Evolutionary conservation across 371 early-diverging fungal genomes (phyloP), one percentile per base, ranked within the genome.

Genomic region (Rhizopus sp.): DNA sequence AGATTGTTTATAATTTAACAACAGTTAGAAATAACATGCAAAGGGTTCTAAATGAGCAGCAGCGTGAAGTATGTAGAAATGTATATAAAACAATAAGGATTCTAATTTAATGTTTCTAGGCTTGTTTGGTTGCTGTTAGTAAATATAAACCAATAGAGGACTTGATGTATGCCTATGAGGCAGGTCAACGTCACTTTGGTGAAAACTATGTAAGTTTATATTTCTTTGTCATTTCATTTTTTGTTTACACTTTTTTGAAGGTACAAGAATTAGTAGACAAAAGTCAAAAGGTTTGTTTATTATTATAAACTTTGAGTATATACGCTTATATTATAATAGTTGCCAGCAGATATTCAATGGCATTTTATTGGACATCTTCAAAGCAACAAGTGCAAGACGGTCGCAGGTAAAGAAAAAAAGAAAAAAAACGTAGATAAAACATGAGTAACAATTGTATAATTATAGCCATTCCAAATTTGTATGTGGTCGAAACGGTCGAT

Each of bases 361-460:
- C 98, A 98, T 72, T 98, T 96, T 68, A 96, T 96, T 56, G 99
- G 96, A 38, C 76, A 88, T 15, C 75, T 97, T 17, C 98, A 98
- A 73, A 88, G 89, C 64, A 98, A 98, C 88, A 98, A 98, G 66
- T 91, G 91, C 78, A 97, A 96, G 67, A 57, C 72, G 2, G 81
- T 98, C 3, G 89, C 91, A 46, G 72, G 86, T 77, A 74, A 47
- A 47, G 7, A 3, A 35, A 40, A n/a, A n/a, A 8, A 1, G 5
- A 52, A 38, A 29, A 44, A 45, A 7, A 15, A 42, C n/a, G 7
- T 45, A 39, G 8, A 38, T 7, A 23, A 17, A 15, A 13, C 34
- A 1, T 32, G 23, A 23, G 23, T 23, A 23, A 23, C 23, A 23
- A 23, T 23, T 23, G 23, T 23, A 23, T 23, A 23, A 23, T 40